Evolutionary conservation across 2,329 filamentous ascomycete genomes (phyloP), one percentile per base, ranked within the genome.

Genomic region (Xylogone sp.): DNA sequence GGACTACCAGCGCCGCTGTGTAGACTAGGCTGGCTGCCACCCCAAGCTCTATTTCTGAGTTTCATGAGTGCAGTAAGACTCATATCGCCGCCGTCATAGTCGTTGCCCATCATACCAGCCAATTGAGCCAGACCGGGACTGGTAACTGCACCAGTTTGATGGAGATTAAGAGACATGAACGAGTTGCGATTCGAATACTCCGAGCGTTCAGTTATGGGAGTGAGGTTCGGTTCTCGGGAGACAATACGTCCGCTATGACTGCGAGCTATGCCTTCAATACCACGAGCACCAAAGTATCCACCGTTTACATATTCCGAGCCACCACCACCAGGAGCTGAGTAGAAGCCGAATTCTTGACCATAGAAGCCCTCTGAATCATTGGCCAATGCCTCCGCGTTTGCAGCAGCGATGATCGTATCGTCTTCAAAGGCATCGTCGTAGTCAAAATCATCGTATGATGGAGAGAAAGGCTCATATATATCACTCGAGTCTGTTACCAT

Each of bases 151-250:
- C 61, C 65, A 2, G 73, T 71, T 10, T 70, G 65, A 45, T 71
- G 70, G 49, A 73, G 71, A 21, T 70, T 69, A 27, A 84, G 71
- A 7, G 75, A 76, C 55, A 93, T 73, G 53, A 96, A 82, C 1
- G 89, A 95, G 66, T 97, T 97, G 43, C 94, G 84, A 53, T 95
- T 96, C 42, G 90, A 96, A 74, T 96, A 97, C 69, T 99, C 94
- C 53, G 90, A 96, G 12, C 92, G 83, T 68, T 97, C 94, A 0
- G 93, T 97, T 61, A 99, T 97, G 5, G 94, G 94, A 1, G 94
- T 97, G 45, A 99, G 74, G 62, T 94, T 97, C 1, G 94, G 93
- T 66, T 97, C 93, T 42, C 87, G 83, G 19, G 88, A 88, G 24
- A 86, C 82, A 48, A 85, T 77, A 13, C 85, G 83, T 19, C 89